Evolutionary conservation across 2,329 filamentous ascomycete genomes (phyloP), one percentile per base, ranked within the genome.

Genomic region (Stagonosporopsis chrysanthemi): DNA sequence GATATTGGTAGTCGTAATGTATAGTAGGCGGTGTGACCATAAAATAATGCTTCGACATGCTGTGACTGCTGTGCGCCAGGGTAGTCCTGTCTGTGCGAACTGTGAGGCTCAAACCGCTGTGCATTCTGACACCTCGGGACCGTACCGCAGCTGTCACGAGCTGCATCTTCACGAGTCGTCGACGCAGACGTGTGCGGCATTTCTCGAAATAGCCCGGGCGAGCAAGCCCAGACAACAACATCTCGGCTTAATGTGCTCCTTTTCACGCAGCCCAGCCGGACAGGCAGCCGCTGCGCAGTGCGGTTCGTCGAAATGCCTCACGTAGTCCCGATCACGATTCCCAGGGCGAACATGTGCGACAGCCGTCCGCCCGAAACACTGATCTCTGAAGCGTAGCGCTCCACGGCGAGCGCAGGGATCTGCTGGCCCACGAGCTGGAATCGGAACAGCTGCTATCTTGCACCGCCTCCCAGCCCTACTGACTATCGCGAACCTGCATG

Each of bases 341-440:
- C 23, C 23, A 44, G 44, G 38, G 54, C 44, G 14, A 48, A 33
- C 26, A 24, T 52, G 46, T 60, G 52, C 52, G 40, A 61, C 58
- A 55, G 56, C 69, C 68, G 60, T 58, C 68, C 54, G 62, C 60
- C 70, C 70, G 70, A 68, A 50, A 39, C 43, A 49, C 29, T 67
- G 61, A 60, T 55, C 50, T 57, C 55, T 52, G 53, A 55, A 60
- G 62, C 40, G 49, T 48, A 42, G 46, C 59, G 51, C 41, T 46
- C 59, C 56, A 63, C 54, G 59, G 47, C 24, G 42, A 44, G 57
- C 62, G 55, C 50, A 54, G 53, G 60, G 61, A 62, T 56, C 33
- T 51, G 40, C 48, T 56, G 58, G 40, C 50, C 40, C 56, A 69
- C 70, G 70, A 69, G 59, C 64, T 68, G 61, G 61, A 67, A 70